Evolutionary conservation across 169 alveolate species (phyloP).

Genomic region (Fabrea salina): DNA sequence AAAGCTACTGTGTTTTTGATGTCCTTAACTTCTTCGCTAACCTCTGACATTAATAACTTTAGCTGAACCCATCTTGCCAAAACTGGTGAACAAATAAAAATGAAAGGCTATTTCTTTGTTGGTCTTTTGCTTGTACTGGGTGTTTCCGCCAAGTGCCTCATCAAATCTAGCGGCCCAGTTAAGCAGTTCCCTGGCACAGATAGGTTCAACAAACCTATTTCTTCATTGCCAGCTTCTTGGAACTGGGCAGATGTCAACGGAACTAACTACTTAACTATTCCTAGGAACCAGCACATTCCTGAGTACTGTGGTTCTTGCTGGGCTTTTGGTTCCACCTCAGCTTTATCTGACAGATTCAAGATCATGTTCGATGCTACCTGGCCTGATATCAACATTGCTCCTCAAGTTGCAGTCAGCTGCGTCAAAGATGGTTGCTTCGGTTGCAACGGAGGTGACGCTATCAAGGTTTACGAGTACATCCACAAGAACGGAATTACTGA

Average conservation of each 20-base stretch:
- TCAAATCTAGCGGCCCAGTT: too few relatives aligned
- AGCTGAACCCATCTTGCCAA: too few relatives aligned
- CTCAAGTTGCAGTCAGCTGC: slow-evolving; percentile 61
- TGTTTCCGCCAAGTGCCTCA: too few relatives aligned
- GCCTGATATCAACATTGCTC: slow-evolving; percentile 67
- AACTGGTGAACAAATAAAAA: too few relatives aligned
- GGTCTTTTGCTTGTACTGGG: too few relatives aligned
- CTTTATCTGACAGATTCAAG: slow-evolving; percentile 70
- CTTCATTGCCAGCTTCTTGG: slow-evolving; percentile 40
- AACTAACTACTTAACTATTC: slow-evolving; percentile 55
- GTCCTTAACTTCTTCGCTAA: slow-evolving; percentile 15
- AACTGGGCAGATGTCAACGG: slow-evolving; percentile 66
- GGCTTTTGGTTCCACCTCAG: slow-evolving; percentile 67
- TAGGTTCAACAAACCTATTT: not conserved
- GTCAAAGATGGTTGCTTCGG: too few relatives aligned
- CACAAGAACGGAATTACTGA: slow-evolving; percentile 61
- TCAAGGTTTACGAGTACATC: slow-evolving; percentile 52
- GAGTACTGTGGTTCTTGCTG: slow-evolving; percentile 76
- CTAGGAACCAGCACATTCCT: slow-evolving; percentile 67
- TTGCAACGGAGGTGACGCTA: slow-evolving; percentile 61
- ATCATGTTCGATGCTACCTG: slow-evolving; percentile 61
- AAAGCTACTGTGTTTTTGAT: slow-evolving; percentile 25
- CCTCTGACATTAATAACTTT: not conserved
- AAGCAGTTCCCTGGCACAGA: too few relatives aligned
- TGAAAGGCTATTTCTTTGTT: too few relatives aligned